A percentile compares a stretch with the other conserved stretches of the same genome.
These are phyloP conservation scores for Colletotrichum truncatum DNA, from an alignment of 2,329 filamentous ascomycete species.

Conservation along the genomic window DNA sequence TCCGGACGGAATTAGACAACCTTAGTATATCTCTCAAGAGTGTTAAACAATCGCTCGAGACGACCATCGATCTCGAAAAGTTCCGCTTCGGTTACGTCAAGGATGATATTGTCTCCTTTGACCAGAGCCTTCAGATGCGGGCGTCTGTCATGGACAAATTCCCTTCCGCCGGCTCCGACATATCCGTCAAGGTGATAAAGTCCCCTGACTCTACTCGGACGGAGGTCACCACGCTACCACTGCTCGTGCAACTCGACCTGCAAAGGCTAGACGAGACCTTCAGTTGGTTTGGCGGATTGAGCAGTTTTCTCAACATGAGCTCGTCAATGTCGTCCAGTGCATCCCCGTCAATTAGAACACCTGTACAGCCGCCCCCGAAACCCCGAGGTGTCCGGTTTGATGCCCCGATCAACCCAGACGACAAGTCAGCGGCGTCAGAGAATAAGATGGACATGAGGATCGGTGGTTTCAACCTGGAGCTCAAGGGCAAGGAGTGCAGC, in stretches of 20 bases:
- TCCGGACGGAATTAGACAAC: constrained; percentile 59
- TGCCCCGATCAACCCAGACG: constrained; percentile 58
- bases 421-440: constrained; percentile 55
- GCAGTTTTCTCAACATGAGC: constrained; percentile 88
- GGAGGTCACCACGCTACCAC: constrained; percentile 78
- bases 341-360: constrained; percentile 53
- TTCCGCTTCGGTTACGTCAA: constrained; percentile 71
- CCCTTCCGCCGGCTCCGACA: constrained; percentile 64
- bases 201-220: constrained; percentile 57
- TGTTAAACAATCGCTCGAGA: constrained; percentile 39
- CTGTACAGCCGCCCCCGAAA: constrained; percentile 52
- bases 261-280: constrained; percentile 87
- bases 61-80: constrained; percentile 60
- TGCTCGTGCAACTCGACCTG: constrained; percentile 81
- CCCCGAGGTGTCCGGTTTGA: constrained; percentile 68
- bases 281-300: constrained; percentile 88
- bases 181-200: constrained; percentile 63
- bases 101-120: constrained; percentile 71
- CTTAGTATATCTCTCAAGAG: constrained; percentile 45
- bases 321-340: constrained; percentile 82
- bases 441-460: constrained; percentile 82
- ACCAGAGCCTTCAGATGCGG: constrained; percentile 64
- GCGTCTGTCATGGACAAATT: constrained; percentile 68
- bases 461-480: constrained; percentile 77
- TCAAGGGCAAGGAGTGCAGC: constrained; percentile 82